phyloP scores from a whole-genome alignment of 345 rosid species.

The Geranium brycei region DNA sequence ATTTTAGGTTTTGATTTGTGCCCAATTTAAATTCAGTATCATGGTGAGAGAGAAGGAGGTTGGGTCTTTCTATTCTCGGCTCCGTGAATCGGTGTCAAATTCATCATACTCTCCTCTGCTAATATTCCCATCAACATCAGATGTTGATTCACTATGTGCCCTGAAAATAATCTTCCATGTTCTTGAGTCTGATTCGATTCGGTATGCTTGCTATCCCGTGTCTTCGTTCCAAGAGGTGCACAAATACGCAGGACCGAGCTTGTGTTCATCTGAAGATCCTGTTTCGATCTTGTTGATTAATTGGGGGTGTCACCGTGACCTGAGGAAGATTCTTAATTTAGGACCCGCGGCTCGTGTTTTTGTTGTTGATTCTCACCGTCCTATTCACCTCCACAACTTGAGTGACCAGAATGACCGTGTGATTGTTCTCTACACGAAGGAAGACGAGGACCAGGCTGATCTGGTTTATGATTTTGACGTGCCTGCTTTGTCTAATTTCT shows the following conservation, averaged over 20 bases:
- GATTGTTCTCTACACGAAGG: conserved; percentile 65
- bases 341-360: conserved; percentile 56
- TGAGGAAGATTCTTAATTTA: conserved; percentile 37
- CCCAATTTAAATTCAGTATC: conserved; percentile 15
- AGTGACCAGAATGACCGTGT: conserved; percentile 61
- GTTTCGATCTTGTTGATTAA: conserved; percentile 56
- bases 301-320: conserved; percentile 92
- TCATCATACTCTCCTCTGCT: conserved; percentile 55
- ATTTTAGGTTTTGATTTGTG: neutral
- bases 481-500: conserved; percentile 57
- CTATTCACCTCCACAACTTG: conserved; percentile 81
- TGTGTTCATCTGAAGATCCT: conserved; percentile 38
- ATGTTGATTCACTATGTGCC: conserved; percentile 79
- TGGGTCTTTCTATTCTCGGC: conserved; percentile 56
- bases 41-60: conserved; percentile 78
- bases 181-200: conserved; percentile 82
- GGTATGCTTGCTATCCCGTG: conserved; percentile 87
- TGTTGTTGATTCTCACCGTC: conserved; percentile 87
- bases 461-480: conserved; percentile 72
- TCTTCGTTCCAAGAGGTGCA: conserved; percentile 74
- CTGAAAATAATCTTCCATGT: conserved; percentile 70
- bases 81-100: conserved; percentile 54
- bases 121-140: conserved; percentile 87
- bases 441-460: conserved; percentile 79
- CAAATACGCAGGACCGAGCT: conserved; percentile 47